Percentiles rank a stretch among this genome's conserved stretches.
Conservation (phyloP, 345 rosid species). For the Citrus hindsii region DNA sequence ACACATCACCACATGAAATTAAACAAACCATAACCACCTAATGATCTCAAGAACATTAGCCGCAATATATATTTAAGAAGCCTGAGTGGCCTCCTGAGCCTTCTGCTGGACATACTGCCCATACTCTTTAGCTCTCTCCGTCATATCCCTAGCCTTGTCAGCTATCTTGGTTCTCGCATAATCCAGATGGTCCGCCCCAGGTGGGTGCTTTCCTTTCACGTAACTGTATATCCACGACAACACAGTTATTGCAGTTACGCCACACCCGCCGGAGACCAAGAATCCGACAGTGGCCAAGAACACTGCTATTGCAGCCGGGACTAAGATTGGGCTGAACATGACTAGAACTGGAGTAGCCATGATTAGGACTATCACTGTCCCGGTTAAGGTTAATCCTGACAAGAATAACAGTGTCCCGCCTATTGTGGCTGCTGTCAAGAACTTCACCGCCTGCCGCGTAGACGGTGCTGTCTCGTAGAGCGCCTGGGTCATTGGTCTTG, state of each 20-base stretch:
- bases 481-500: constrained; percentile 13
- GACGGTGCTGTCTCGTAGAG: constrained; percentile 30
- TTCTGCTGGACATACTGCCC: constrained; percentile 49
- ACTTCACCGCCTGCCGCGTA: constrained; percentile 37
- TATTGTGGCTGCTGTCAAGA: constrained; percentile 45
- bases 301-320: constrained; percentile 46
- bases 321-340: constrained; percentile 56
- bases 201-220: constrained; percentile 55
- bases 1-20: not conserved
- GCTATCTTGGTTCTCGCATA: constrained; percentile 36
- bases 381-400: constrained; percentile 51
- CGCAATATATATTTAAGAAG: constrained; percentile 2
- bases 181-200: constrained; percentile 59
- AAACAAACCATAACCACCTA: not conserved
- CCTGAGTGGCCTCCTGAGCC: constrained; percentile 37
- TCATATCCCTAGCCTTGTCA: constrained; percentile 32
- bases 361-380: constrained; percentile 50
- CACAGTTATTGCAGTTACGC: constrained; percentile 35
- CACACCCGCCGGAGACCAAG: constrained; percentile 27
- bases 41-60: too few species aligned
- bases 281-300: constrained; percentile 37
- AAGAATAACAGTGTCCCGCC: constrained; percentile 36
- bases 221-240: constrained; percentile 66
- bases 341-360: constrained; percentile 58
- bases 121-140: constrained; percentile 51